Evolutionary conservation across 2,329 filamentous ascomycete species (phyloP).

Genomic region (Colletotrichum musae): DNA sequence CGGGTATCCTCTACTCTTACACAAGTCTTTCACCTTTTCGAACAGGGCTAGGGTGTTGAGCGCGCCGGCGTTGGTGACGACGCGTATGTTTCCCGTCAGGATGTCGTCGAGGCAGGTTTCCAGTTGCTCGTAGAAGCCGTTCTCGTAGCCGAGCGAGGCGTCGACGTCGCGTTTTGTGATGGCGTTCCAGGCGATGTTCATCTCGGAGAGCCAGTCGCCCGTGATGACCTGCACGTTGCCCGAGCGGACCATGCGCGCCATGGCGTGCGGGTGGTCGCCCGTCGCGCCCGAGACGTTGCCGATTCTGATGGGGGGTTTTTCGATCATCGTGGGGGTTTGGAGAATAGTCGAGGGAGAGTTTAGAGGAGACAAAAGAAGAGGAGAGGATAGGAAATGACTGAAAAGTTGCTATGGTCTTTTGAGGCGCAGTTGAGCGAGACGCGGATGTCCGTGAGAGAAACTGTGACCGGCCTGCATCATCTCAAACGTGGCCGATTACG

Average conservation of each 20-base stretch:
- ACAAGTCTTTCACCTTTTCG: conserved; percentile 49
- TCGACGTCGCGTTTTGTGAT: conserved; percentile 47
- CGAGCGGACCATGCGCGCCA: conserved; percentile 50
- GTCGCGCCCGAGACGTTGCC: conserved; percentile 49
- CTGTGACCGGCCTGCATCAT: background rate
- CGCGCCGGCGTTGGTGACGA: conserved; percentile 58
- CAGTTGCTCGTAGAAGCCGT: conserved; percentile 46
- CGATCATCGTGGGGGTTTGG: conserved; percentile 43
- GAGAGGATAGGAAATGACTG: background rate
- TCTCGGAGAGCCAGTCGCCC: conserved; percentile 59
- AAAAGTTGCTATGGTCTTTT: background rate
- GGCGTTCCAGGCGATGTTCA: conserved; percentile 65
- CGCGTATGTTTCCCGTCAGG: conserved; percentile 51
- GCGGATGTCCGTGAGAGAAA: too few relatives aligned
- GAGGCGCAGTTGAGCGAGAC: too few relatives aligned
- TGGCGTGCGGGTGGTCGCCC: conserved; percentile 52
- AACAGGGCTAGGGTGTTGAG: conserved; percentile 53
- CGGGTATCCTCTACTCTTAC: conserved; percentile 42
- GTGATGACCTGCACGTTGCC: conserved; percentile 53
- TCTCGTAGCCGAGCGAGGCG: conserved; percentile 34
- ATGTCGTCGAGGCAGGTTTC: conserved; percentile 55
- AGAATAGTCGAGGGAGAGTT: too few relatives aligned
- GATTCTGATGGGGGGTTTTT: conserved; percentile 44
- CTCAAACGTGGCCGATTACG: background rate
- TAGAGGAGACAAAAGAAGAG: background rate